Evolutionary conservation across 2,329 filamentous ascomycete species (phyloP).

Genomic region (Boeremia lycopersici): DNA sequence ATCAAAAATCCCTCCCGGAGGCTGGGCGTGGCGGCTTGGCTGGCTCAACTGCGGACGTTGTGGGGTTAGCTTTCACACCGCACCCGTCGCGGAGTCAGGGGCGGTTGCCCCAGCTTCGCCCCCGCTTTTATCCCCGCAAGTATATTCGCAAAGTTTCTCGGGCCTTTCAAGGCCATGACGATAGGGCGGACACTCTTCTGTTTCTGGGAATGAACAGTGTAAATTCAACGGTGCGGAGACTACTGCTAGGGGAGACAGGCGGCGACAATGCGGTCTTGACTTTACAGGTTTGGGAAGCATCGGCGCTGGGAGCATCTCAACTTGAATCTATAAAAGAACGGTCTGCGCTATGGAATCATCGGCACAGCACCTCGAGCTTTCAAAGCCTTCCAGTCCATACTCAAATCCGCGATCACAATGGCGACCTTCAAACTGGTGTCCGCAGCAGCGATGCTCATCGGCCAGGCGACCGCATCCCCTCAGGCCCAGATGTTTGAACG

Average conservation of each 20-base stretch:
- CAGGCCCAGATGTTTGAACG: slow-evolving; percentile 12
- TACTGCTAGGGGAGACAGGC: background rate
- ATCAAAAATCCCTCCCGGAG: background rate
- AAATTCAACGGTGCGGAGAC: background rate
- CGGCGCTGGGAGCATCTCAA: background rate
- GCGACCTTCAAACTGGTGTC: slow-evolving; percentile 11
- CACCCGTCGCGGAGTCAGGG: background rate
- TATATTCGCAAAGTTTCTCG: slow-evolving; percentile 12
- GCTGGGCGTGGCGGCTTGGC: slow-evolving; percentile 2
- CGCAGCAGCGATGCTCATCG: slow-evolving; percentile 12
- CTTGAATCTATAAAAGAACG: slow-evolving; percentile 5
- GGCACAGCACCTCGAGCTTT: slow-evolving; percentile 2
- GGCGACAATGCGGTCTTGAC: background rate
- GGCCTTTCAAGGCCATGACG: slow-evolving; percentile 6
- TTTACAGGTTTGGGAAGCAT: background rate
- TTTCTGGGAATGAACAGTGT: slow-evolving; percentile 1
- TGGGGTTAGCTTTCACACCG: slow-evolving; percentile 9
- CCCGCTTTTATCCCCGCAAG: slow-evolving; percentile 13
- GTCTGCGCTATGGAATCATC: background rate
- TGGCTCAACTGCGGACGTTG: slow-evolving; percentile 6
- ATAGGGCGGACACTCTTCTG: slow-evolving; percentile 10
- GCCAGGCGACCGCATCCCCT: slow-evolving; percentile 8
- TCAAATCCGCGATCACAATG: slow-evolving; percentile 1
- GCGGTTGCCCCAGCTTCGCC: background rate
- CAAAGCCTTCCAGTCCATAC: background rate